A percentile compares a stretch with the other conserved stretches of the same genome.
Conservation (phyloP, 2,329 filamentous ascomycete species). For the Neofusicoccum parvum region DNA sequence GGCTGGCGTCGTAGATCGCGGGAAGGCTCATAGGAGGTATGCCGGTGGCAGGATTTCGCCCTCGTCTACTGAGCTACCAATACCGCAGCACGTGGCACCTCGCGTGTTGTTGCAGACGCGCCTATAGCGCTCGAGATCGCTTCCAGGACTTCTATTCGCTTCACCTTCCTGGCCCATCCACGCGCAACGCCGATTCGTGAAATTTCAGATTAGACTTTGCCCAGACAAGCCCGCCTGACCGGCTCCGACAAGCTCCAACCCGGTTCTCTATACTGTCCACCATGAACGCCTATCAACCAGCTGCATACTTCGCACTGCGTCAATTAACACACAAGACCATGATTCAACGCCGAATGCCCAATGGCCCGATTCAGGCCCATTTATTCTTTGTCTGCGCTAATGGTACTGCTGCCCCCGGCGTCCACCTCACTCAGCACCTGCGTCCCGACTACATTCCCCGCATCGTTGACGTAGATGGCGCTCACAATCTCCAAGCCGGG, state of each 20-base stretch:
- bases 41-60: not conserved
- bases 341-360: not conserved
- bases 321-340: not conserved
- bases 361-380: not conserved
- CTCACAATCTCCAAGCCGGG: constrained; percentile 49
- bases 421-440: constrained; percentile 56
- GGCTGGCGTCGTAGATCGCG: not conserved
- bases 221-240: not conserved
- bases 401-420: constrained; percentile 56
- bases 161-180: not conserved
- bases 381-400: constrained; percentile 40
- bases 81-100: too few species aligned
- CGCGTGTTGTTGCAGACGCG: too few species aligned
- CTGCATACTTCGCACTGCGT: not conserved
- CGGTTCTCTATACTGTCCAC: not conserved
- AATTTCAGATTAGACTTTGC: not conserved
- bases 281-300: not conserved
- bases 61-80: not conserved
- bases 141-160: not conserved
- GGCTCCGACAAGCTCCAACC: not conserved
- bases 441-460: constrained; percentile 53
- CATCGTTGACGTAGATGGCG: constrained; percentile 52
- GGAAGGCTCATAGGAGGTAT: not conserved
- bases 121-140: not conserved
- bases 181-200: not conserved